These are phyloP conservation scores for Aspergillus neotritici DNA, from an alignment of 2,329 filamentous ascomycete genomes.

Conservation along the genomic window DNA sequence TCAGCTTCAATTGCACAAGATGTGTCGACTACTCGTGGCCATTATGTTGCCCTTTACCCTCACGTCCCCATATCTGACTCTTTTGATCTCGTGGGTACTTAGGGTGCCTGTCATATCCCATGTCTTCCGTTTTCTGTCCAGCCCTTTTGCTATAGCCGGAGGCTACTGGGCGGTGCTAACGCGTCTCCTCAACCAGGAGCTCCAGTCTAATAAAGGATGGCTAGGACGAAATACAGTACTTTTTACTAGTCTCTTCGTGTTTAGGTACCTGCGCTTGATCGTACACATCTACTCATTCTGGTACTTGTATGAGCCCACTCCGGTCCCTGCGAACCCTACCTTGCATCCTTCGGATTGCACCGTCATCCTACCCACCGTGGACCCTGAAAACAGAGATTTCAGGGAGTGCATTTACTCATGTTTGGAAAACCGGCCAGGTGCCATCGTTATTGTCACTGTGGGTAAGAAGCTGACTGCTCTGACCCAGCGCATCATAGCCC, in stretches of 20 bases:
- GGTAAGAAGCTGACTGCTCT: constrained; percentile 21
- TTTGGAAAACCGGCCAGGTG: constrained; percentile 34
- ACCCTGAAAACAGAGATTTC: constrained; percentile 41
- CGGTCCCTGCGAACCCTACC: constrained; percentile 21
- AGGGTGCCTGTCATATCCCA: background rate
- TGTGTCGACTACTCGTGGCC: background rate
- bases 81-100: background rate
- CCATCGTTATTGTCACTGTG: constrained; percentile 45
- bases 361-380: constrained; percentile 50
- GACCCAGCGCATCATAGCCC: constrained; percentile 6
- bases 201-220: too few species aligned
- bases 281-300: constrained; percentile 41
- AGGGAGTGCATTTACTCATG: constrained; percentile 38
- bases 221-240: background rate
- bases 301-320: constrained; percentile 34
- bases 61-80: background rate
- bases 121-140: background rate
- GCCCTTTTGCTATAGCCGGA: too few species aligned
- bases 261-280: constrained; percentile 45
- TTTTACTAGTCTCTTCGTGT: constrained; percentile 38
- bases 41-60: constrained; percentile 4
- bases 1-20: too few species aligned
- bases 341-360: constrained; percentile 42
- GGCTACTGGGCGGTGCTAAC: too few species aligned
- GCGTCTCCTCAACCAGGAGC: too few species aligned